Conservation (phyloP, 2,329 filamentous ascomycete species). For the Paecilomyces sp. region DNA sequence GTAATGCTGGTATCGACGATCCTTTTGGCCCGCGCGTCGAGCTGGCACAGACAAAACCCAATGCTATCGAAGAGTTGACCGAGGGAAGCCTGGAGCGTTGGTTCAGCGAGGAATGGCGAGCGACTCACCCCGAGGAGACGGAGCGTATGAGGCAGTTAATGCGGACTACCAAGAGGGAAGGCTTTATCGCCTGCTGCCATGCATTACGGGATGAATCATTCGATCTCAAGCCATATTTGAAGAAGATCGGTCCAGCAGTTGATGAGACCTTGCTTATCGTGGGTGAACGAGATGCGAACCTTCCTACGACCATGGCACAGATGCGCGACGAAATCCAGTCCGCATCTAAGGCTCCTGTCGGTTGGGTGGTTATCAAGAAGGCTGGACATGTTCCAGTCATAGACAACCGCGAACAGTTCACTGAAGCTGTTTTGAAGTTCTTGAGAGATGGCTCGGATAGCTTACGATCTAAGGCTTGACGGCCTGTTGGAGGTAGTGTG, state of each 20-base stretch:
- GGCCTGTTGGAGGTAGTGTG: background rate
- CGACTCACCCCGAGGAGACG: constrained; percentile 27
- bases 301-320: constrained; percentile 32
- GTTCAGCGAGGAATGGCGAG: constrained; percentile 35
- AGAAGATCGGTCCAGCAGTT: constrained; percentile 25
- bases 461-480: background rate
- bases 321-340: constrained; percentile 30
- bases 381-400: constrained; percentile 35
- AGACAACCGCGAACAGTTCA: constrained; percentile 30
- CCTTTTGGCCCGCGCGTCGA: constrained; percentile 29
- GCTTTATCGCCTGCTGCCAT: constrained; percentile 36
- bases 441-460: background rate
- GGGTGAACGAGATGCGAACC: constrained; percentile 37
- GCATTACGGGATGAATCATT: constrained; percentile 32
- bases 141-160: constrained; percentile 29
- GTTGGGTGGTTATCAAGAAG: constrained; percentile 27
- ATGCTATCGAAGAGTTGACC: constrained; percentile 24
- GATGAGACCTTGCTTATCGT: constrained; percentile 32
- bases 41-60: constrained; percentile 23
- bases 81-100: constrained; percentile 33
- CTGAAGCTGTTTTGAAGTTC: constrained; percentile 12
- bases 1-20: constrained; percentile 29
- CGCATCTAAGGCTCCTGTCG: constrained; percentile 19
- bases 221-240: constrained; percentile 30
- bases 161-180: constrained; percentile 31